These are phyloP conservation scores for Fraxinus quadrangulata DNA, from an alignment of 257 asterid genomes.

Conservation along the genomic window DNA sequence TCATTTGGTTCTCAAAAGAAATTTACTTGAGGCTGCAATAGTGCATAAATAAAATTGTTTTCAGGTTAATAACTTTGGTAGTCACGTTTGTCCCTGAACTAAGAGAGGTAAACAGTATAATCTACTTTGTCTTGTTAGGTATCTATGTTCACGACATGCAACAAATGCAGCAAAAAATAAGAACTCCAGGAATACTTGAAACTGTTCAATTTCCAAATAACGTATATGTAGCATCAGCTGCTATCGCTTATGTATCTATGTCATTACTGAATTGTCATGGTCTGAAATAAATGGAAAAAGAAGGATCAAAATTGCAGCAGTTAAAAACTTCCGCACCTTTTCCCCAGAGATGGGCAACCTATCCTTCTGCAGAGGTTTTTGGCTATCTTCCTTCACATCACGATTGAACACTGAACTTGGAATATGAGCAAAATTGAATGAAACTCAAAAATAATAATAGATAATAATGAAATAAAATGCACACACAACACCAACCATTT, in stretches of 20 bases:
- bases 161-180: background rate
- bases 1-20: slow-evolving; percentile 5
- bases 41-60: slow-evolving; percentile 4
- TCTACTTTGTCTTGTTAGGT: background rate
- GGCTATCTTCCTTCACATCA: slow-evolving; percentile 31
- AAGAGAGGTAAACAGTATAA: background rate
- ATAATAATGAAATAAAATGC: slow-evolving; percentile 14
- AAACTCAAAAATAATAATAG: slow-evolving; percentile 12
- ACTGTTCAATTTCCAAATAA: background rate
- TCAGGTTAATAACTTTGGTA: background rate
- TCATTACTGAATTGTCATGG: background rate
- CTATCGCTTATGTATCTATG: background rate
- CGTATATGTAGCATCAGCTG: background rate
- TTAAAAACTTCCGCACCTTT: slow-evolving; percentile 46
- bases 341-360: slow-evolving; percentile 27
- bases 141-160: background rate
- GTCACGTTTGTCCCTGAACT: background rate
- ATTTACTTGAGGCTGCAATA: slow-evolving; percentile 3
- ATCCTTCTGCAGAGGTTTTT: slow-evolving; percentile 31
- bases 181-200: background rate
- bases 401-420: slow-evolving; percentile 50
- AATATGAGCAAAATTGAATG: slow-evolving; percentile 18
- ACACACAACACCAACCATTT: slow-evolving; percentile 55
- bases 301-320: background rate
- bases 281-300: background rate